Percentiles rank a stretch among this genome's conserved stretches.
These are phyloP conservation scores for Blastocystis sp. DNA, from an alignment of 352 stramenopile genomes.

Conservation along the genomic window DNA sequence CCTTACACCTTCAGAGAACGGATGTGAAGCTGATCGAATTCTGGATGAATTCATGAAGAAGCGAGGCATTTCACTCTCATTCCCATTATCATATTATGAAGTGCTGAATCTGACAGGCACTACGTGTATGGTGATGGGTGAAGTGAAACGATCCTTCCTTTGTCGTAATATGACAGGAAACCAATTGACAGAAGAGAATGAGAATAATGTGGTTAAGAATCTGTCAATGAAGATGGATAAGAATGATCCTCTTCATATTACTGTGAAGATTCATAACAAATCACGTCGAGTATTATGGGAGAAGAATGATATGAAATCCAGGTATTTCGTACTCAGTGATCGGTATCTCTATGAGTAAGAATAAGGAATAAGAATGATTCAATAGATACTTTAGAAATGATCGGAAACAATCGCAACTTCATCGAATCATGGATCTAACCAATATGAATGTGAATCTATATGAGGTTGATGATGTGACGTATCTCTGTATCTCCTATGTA, in stretches of 20 bases:
- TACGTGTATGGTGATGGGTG: neutral
- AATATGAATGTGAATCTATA: slow-evolving; percentile 30
- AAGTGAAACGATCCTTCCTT: neutral
- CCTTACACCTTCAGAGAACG: neutral
- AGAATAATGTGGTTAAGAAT: neutral
- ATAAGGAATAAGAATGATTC: neutral
- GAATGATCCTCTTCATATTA: neutral
- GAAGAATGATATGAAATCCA: neutral
- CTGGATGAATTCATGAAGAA: slow-evolving; percentile 19
- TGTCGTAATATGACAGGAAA: neutral
- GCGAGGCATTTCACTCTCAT: neutral
- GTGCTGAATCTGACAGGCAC: neutral
- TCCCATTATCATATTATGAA: slow-evolving; percentile 12
- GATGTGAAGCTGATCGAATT: slow-evolving; percentile 13
- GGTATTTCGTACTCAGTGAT: slow-evolving; percentile 35
- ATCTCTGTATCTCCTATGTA: slow-evolving; percentile 22
- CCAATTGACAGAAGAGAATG: neutral
- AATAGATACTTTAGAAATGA: slow-evolving; percentile 8
- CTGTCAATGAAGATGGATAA: neutral
- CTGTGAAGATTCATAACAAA: neutral
- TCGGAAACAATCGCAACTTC: neutral
- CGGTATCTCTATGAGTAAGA: slow-evolving; percentile 40
- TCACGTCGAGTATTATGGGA: neutral
- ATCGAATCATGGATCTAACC: slow-evolving; percentile 21
- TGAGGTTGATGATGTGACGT: neutral